Evolutionary conservation across 1,139 yeast species (phyloP).

Genomic region (Taiozyma sp.): DNA sequence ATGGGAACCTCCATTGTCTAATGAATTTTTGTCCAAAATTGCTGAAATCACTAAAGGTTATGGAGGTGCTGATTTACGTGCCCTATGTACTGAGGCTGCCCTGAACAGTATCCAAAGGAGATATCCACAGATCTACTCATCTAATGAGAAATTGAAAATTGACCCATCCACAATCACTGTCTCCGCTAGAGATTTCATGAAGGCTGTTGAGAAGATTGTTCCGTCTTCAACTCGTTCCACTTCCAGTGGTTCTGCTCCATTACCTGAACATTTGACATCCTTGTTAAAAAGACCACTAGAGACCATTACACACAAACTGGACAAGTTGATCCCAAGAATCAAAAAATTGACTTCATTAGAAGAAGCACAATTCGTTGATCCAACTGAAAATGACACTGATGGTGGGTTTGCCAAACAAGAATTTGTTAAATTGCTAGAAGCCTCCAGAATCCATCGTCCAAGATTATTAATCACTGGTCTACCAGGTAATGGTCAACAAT

Average conservation of each 20-base stretch:
- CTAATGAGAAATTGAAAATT: constrained; percentile 69
- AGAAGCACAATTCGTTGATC: constrained; percentile 65
- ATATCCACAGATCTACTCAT: constrained; percentile 87
- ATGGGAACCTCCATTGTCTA: constrained; percentile 75
- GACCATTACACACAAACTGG: constrained; percentile 44
- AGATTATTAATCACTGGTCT: constrained; percentile 70
- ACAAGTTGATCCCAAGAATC: constrained; percentile 58
- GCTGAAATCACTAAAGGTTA: constrained; percentile 90
- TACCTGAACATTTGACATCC: constrained; percentile 71
- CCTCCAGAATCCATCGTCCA: constrained; percentile 77
- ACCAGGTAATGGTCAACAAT: constrained; percentile 86
- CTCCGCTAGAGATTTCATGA: constrained; percentile 81
- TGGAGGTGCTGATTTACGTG: constrained; percentile 97
- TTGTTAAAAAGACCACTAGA: constrained; percentile 48
- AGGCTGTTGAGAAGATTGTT: constrained; percentile 79
- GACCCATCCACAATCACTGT: constrained; percentile 72
- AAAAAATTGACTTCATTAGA: constrained; percentile 58
- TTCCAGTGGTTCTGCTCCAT: constrained; percentile 67
- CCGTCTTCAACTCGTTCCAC: constrained; percentile 92
- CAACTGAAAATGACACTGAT: constrained; percentile 50
- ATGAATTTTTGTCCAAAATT: constrained; percentile 56
- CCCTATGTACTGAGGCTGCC: constrained; percentile 95
- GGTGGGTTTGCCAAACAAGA: constrained; percentile 71
- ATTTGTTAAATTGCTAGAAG: constrained; percentile 51
- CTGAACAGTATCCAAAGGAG: constrained; percentile 85